phyloP scores from a whole-genome alignment of 768 basidiomycete species.

The Termitomyces sp. region DNA sequence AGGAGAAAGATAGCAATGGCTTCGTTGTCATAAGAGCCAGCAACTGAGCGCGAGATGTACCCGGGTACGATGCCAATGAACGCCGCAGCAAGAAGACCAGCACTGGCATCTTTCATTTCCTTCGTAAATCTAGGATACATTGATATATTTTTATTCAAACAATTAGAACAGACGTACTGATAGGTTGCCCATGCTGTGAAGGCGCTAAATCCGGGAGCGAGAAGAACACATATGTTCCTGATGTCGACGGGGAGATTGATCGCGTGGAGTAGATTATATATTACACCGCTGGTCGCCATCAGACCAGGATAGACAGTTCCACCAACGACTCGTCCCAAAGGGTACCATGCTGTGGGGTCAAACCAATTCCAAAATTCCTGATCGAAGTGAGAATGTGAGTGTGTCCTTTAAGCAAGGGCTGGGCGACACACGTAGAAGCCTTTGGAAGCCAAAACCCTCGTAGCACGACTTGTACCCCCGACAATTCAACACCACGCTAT shows the following conservation, averaged over 20 bases:
- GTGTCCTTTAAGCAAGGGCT: not conserved
- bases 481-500: constrained; percentile 10
- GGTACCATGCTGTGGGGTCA: constrained; percentile 99
- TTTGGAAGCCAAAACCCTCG: constrained; percentile 81
- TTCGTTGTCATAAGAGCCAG: constrained; percentile 99
- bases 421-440: constrained; percentile 83
- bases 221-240: constrained; percentile 91
- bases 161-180: constrained; percentile 48
- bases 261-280: constrained; percentile 85
- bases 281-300: constrained; percentile 97
- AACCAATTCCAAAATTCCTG: constrained; percentile 99
- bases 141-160: not conserved
- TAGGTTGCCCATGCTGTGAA: constrained; percentile 96
- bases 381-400: not conserved
- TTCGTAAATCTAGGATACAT: constrained; percentile 72
- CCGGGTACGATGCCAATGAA: constrained; percentile 98
- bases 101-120: constrained; percentile 92
- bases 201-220: constrained; percentile 96
- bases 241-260: constrained; percentile 96
- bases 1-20: constrained; percentile 99
- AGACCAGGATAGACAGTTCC: constrained; percentile 98
- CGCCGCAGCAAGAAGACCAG: constrained; percentile 93
- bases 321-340: constrained; percentile 95
- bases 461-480: constrained; percentile 67
- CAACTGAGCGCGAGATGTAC: constrained; percentile 98